These are phyloP conservation scores for Coprinopsis strossmayeri DNA, from an alignment of 768 basidiomycete species.

Conservation along the genomic window DNA sequence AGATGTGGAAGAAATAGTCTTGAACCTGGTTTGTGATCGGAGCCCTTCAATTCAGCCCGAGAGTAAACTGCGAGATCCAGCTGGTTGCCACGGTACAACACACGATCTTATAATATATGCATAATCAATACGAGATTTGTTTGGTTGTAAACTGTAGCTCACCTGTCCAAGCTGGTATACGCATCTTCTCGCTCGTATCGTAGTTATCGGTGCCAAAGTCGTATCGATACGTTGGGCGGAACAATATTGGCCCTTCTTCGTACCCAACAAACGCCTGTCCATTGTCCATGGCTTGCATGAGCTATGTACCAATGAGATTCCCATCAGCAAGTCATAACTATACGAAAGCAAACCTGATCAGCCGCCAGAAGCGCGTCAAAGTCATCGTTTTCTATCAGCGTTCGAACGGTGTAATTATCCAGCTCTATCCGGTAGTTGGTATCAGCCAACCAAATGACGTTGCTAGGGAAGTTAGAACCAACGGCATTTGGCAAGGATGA, in stretches of 20 bases:
- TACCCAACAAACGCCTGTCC: slow-evolving; percentile 78
- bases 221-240: slow-evolving; percentile 94
- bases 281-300: slow-evolving; percentile 64
- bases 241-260: slow-evolving; percentile 84
- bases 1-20: too few species aligned
- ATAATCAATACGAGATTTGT: background rate
- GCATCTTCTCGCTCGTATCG: slow-evolving; percentile 93
- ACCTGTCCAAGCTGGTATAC: slow-evolving; percentile 98
- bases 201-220: slow-evolving; percentile 78
- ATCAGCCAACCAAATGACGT: slow-evolving; percentile 91
- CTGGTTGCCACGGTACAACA: slow-evolving; percentile 70
- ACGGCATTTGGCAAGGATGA: slow-evolving; percentile 3
- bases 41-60: slow-evolving; percentile 80
- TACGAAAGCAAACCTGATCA: slow-evolving; percentile 64
- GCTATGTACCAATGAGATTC: slow-evolving; percentile 32
- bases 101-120: slow-evolving; percentile 57
- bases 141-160: background rate
- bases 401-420: slow-evolving; percentile 73
- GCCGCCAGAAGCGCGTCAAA: slow-evolving; percentile 69
- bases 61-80: slow-evolving; percentile 77
- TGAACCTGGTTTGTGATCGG: slow-evolving; percentile 97
- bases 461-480: slow-evolving; percentile 38
- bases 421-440: slow-evolving; percentile 93
- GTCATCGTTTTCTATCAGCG: slow-evolving; percentile 56
- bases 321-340: background rate